Conservation (phyloP, 2,329 filamentous ascomycete genomes). For the Aureobasidium sp. region DNA sequence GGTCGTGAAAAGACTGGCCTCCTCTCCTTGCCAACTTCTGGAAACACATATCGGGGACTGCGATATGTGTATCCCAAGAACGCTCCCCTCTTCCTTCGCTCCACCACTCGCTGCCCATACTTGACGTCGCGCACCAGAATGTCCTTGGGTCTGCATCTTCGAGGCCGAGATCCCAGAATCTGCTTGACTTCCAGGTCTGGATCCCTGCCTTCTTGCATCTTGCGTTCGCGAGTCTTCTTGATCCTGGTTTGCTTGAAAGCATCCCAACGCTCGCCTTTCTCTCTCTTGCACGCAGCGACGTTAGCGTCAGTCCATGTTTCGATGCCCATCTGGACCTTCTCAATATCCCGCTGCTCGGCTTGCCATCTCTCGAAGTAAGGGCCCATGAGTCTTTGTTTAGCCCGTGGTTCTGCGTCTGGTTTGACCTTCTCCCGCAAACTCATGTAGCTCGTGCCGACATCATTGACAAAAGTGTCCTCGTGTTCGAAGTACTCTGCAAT, state of each 20-base stretch:
- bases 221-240: conserved; percentile 20
- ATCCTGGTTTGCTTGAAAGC: conserved; percentile 23
- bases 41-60: conserved; percentile 3
- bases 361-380: conserved; percentile 20
- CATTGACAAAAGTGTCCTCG: conserved; percentile 55
- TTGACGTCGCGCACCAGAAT: conserved; percentile 67
- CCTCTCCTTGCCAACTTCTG: not conserved
- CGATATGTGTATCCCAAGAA: conserved; percentile 89
- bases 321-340: conserved; percentile 26
- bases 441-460: conserved; percentile 18
- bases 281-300: conserved; percentile 24
- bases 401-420: conserved; percentile 12
- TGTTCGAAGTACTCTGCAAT: conserved; percentile 84
- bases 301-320: conserved; percentile 23
- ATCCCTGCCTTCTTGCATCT: not conserved
- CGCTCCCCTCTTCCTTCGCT: conserved; percentile 70
- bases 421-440: conserved; percentile 20
- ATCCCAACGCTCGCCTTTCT: conserved; percentile 24
- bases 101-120: conserved; percentile 60
- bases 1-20: conserved; percentile 3
- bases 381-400: conserved; percentile 14
- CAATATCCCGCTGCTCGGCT: conserved; percentile 19
- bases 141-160: conserved; percentile 76
- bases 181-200: not conserved
- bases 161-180: conserved; percentile 38